Conservation (phyloP, 495 filamentous ascomycete genomes). For the Chlorociboria aeruginascens region DNA sequence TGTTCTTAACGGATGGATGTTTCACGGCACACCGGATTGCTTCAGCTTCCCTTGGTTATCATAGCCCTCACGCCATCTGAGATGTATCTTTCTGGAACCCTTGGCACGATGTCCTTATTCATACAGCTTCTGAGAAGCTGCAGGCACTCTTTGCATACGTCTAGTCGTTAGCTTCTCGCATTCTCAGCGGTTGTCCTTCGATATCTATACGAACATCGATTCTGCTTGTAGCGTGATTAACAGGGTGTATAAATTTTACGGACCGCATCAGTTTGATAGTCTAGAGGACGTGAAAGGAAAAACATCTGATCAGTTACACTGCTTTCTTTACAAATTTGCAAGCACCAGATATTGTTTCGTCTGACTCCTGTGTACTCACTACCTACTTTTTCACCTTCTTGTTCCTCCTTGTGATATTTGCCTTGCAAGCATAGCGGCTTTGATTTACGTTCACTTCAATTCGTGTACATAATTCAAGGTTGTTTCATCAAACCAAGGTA, state of each 20-base stretch:
- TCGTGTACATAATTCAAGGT: constrained; percentile 14
- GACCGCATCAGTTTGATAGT: constrained; percentile 10
- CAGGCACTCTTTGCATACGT: constrained; percentile 15
- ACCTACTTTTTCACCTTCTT: constrained; percentile 7
- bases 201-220: constrained; percentile 10
- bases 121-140: constrained; percentile 6
- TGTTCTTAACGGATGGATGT: constrained; percentile 17
- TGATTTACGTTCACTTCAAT: constrained; percentile 11
- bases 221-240: constrained; percentile 14
- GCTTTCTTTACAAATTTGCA: not conserved
- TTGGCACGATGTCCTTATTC: constrained; percentile 4
- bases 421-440: constrained; percentile 10
- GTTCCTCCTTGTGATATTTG: constrained; percentile 11
- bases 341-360: constrained; percentile 4
- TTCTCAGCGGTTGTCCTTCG: not conserved
- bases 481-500: not conserved
- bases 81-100: constrained; percentile 8
- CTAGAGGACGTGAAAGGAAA: constrained; percentile 16
- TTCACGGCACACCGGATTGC: constrained; percentile 13
- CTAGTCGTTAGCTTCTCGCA: constrained; percentile 1
- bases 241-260: constrained; percentile 7
- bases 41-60: constrained; percentile 16
- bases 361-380: constrained; percentile 5
- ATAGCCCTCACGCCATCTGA: not conserved
- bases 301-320: constrained; percentile 19